These are phyloP conservation scores for Cicer yamashitae DNA, from an alignment of 306 rosid genomes.

Conservation along the genomic window DNA sequence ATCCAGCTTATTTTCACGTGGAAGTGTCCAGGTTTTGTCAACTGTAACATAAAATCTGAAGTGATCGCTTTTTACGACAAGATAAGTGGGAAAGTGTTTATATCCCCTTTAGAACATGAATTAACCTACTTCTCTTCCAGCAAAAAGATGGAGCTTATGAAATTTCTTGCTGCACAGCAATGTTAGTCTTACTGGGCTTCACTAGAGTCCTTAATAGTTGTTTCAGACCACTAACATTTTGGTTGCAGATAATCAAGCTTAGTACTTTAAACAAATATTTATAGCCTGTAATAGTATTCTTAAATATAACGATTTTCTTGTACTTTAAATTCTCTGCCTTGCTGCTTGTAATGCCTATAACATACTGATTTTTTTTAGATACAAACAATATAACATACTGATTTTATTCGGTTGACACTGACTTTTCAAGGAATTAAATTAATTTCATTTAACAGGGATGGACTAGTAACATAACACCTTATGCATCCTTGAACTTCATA, in stretches of 20 bases:
- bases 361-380: neutral
- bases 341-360: neutral
- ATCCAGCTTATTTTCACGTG: neutral
- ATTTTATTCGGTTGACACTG: neutral
- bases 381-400: neutral
- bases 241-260: neutral
- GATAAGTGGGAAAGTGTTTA: constrained; percentile 7
- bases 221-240: constrained; percentile 7
- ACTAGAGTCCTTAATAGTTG: neutral
- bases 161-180: constrained; percentile 24
- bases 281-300: neutral
- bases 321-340: neutral
- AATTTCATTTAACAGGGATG: neutral
- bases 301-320: neutral
- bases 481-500: neutral
- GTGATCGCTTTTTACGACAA: neutral
- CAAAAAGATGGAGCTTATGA: neutral
- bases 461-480: neutral
- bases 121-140: neutral
- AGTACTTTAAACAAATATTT: neutral
- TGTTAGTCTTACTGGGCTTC: neutral
- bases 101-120: neutral
- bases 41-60: neutral
- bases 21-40: neutral
- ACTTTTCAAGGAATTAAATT: neutral